A percentile compares a stretch with the other conserved stretches of the same genome.
Evolutionary conservation across 2,329 filamentous ascomycete species (phyloP).

Genomic region (Exophiala sideris): DNA sequence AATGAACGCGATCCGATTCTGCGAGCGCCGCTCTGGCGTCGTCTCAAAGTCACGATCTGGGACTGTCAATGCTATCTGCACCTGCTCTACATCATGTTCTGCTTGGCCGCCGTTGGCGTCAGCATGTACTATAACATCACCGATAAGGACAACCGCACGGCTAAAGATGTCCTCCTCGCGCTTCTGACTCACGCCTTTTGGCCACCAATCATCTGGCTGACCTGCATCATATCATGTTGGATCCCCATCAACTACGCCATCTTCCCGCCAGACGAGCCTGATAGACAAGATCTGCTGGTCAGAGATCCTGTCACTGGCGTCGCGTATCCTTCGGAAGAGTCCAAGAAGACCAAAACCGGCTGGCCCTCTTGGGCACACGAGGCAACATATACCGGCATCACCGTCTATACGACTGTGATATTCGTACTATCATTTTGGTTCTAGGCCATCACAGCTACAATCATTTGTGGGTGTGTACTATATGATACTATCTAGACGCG

Average conservation of each 20-base stretch:
- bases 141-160: conserved; percentile 29
- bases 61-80: conserved; percentile 53
- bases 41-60: conserved; percentile 50
- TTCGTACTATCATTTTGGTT: conserved; percentile 21
- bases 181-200: conserved; percentile 57
- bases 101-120: conserved; percentile 37
- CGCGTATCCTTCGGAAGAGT: conserved; percentile 33
- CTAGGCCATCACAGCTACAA: neutral
- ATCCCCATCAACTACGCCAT: conserved; percentile 56
- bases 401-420: conserved; percentile 15
- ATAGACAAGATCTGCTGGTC: conserved; percentile 52
- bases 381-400: conserved; percentile 11
- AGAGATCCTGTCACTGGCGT: conserved; percentile 47
- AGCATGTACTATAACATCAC: conserved; percentile 29
- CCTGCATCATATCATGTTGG: conserved; percentile 49
- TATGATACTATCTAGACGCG: too few species aligned
- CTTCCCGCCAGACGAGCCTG: conserved; percentile 52
- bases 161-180: conserved; percentile 41
- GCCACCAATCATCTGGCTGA: conserved; percentile 55
- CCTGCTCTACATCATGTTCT: conserved; percentile 48
- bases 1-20: conserved; percentile 49
- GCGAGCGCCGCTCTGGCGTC: conserved; percentile 40
- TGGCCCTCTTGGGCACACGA: conserved; percentile 14
- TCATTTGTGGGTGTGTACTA: neutral
- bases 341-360: conserved; percentile 14